A percentile compares a stretch with the other conserved stretches of the same genome.
Evolutionary conservation across 140 eudicot species (phyloP).

Genomic region (Ambrosia hybrid): DNA sequence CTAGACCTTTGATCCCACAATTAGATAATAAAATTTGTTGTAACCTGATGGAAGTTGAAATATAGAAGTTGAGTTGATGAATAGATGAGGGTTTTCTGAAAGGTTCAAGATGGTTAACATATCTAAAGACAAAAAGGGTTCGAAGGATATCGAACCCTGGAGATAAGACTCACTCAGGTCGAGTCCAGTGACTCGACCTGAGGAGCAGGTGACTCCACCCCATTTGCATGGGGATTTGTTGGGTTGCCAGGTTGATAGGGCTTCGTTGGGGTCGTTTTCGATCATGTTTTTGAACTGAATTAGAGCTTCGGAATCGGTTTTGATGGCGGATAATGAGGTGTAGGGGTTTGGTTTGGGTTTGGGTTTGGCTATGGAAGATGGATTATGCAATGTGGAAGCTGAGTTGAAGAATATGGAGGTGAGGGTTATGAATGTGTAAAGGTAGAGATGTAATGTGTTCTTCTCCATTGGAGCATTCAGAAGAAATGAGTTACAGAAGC

Average conservation of each 20-base stretch:
- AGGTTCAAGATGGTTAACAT: conserved; percentile 63
- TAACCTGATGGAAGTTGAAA: conserved; percentile 61
- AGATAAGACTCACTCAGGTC: conserved; percentile 65
- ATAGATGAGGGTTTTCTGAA: conserved; percentile 54
- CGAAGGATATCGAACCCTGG: conserved; percentile 49
- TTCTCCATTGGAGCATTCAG: conserved; percentile 33
- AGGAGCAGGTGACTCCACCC: conserved; percentile 67
- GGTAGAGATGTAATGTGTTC: conserved; percentile 28
- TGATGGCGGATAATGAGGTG: conserved; percentile 35
- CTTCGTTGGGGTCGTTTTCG: conserved; percentile 59
- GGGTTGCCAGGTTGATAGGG: conserved; percentile 58
- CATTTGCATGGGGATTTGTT: conserved; percentile 61
- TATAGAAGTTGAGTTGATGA: conserved; percentile 60
- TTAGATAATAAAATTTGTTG: conserved; percentile 60
- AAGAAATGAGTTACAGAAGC: conserved; percentile 20
- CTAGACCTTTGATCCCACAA: conserved; percentile 55
- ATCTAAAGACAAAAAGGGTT: conserved; percentile 66
- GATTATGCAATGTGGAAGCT: conserved; percentile 19
- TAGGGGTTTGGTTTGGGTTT: conserved; percentile 32
- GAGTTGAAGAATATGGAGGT: conserved; percentile 24
- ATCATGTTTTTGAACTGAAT: conserved; percentile 71
- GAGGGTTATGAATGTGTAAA: conserved; percentile 29
- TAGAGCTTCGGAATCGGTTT: conserved; percentile 71
- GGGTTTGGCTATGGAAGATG: conserved; percentile 10
- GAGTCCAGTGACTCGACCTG: conserved; percentile 56